Evolutionary conservation across 2,329 filamentous ascomycete genomes (phyloP).

Genomic region (Botrytis fabae): DNA sequence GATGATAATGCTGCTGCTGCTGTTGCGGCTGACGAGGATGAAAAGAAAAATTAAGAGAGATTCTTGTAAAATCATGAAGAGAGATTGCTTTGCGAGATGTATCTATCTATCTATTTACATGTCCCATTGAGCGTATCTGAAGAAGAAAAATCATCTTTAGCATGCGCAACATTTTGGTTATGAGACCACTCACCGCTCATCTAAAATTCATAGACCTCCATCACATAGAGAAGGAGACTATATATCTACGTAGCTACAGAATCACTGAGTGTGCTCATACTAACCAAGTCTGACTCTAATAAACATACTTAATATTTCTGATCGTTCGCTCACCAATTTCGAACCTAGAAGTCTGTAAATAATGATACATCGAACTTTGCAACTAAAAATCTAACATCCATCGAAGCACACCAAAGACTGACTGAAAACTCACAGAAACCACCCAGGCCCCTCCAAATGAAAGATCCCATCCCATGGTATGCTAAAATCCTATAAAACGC

Average conservation of each 20-base stretch:
- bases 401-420: neutral
- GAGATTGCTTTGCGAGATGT: neutral
- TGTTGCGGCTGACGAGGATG: too few relatives aligned
- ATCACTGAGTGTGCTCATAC: neutral
- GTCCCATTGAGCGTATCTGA: neutral
- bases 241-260: neutral
- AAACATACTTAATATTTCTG: neutral
- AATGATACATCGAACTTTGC: neutral
- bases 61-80: neutral
- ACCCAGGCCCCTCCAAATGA: neutral
- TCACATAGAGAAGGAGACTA: neutral
- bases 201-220: neutral
- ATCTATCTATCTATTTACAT: neutral
- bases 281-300: neutral
- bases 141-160: neutral
- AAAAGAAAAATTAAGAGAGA: neutral
- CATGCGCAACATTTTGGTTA: neutral
- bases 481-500: constrained; percentile 20
- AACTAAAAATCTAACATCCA: neutral
- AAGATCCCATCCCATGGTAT: neutral
- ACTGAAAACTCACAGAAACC: neutral
- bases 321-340: neutral
- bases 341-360: neutral
- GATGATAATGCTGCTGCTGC: too few relatives aligned
- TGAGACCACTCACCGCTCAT: neutral